Evolutionary conservation across 306 rosid species (phyloP), one percentile per base, ranked within the genome.

Genomic region (Senna tora): DNA sequence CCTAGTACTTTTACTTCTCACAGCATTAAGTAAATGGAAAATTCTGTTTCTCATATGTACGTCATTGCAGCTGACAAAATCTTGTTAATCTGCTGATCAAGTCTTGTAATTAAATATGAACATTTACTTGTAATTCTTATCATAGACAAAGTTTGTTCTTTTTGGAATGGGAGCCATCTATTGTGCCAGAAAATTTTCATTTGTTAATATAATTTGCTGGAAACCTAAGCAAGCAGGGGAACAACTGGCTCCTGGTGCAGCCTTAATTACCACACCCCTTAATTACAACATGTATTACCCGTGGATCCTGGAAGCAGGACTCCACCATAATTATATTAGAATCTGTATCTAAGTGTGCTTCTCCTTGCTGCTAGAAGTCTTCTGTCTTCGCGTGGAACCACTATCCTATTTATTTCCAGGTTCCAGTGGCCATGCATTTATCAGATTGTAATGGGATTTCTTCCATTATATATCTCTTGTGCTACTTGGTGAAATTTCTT

Each of bases 291-390:
- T 25, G 39, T 7, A 36, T 36, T 36, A 7, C 39, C 8, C 39
- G 5, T 36, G 39, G 39, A 5, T 36, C 39, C 39, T 36, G 39
- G 39, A 36, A 2, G 8, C 8, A 7, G 39, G 39, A 36, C 7
- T 36, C 39, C 5, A 4, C 5, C 39, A 36, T 36, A 36, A 46
- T 66, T 45, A n/a, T 4, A 15, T 46, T 66, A 28, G 42, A 15
- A 66, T 47, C 57, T n/a, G 11, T 51, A 45, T 47, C 9, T 16
- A 66, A 66, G 30, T 6, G 21, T 11, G 10, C 30, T 46, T 66
- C 39, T 66, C 11, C 39, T 15, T n/a, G 58, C 20, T 66, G n/a
- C 43, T 30, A 9, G 11, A 30, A 66, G 43, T 66, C 32, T 67
- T 38, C 41, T 1, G 57, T 66, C 17, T 67, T 38, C 41, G 5